Evolutionary conservation across 257 asterid species (phyloP), one percentile per base, ranked within the genome.

Genomic region (Cynanchum wilfordii): DNA sequence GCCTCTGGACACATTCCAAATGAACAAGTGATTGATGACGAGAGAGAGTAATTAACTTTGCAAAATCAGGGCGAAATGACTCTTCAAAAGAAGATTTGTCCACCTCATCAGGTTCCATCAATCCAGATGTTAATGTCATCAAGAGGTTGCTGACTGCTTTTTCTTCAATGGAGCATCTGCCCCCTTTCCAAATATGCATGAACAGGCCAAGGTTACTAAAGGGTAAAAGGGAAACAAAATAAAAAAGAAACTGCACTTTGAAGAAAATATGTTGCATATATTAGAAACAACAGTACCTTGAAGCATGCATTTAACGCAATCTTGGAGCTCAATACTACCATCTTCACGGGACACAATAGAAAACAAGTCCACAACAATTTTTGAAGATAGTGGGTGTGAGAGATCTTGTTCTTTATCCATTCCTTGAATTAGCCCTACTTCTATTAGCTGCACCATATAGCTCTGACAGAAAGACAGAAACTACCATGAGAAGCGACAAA

Each of bases 11-110:
- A 86, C 96, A 91, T 77, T 86, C 84, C 86, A 87, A 78, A 85
- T 95, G 99, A 79, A 90, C 87, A 76, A 82, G 73, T 75, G 96
- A 95, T 92, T 90, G 91, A 78, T 94, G 98, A 83, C 86, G 86
- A 70, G 89, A 83, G 72, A 87, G 75, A 71, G 82, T 57, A 70
- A 73, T 78, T 82, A 88, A 60, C 73, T 80, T 85, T 76, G 80
- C 76, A 70, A 71, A 74, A 81, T 79, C 86, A 84, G 75, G 72
- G 40, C 76, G 79, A 79, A 79, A 79, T 72, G 86, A 80, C 69
- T 73, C 88, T 70, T 81, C 87, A 62, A 42, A 73, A 69, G 65
- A 75, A 49, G 56, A 73, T 69, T 80, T 81, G 71, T 82, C 77
- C 82, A 72, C 57, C 81, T 75, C 73, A 78, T 85, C 90, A 73